phyloP scores from a whole-genome alignment of 345 rosid species.

The Eucalyptus paniculata region DNA sequence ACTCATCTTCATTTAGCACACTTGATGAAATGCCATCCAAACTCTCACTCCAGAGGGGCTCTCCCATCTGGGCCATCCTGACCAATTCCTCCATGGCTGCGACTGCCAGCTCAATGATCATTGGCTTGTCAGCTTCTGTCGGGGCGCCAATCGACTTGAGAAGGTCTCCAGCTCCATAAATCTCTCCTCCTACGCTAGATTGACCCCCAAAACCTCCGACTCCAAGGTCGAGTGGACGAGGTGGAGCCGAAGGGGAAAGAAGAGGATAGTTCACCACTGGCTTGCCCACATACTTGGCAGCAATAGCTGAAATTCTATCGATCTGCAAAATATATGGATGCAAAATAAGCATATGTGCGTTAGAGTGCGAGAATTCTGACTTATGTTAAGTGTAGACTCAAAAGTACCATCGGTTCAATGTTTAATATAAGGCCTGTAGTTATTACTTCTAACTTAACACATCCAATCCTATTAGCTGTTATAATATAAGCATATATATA shows the following conservation, averaged over 20 bases:
- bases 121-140: slow-evolving; percentile 46
- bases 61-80: slow-evolving; percentile 62
- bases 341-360: background rate
- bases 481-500: background rate
- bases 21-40: slow-evolving; percentile 22
- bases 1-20: slow-evolving; percentile 58
- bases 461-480: background rate
- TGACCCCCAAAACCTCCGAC: slow-evolving; percentile 38
- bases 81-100: slow-evolving; percentile 87
- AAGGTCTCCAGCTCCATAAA: slow-evolving; percentile 64
- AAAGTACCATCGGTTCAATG: background rate
- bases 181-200: slow-evolving; percentile 38
- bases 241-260: slow-evolving; percentile 40
- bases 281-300: slow-evolving; percentile 95
- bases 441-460: background rate
- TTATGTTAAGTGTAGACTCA: background rate
- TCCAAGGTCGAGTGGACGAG: slow-evolving; percentile 66
- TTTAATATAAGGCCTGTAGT: background rate
- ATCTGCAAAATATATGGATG: slow-evolving; percentile 21
- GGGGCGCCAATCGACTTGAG: slow-evolving; percentile 48
- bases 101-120: slow-evolving; percentile 69
- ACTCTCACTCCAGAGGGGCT: slow-evolving; percentile 66
- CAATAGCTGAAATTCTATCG: slow-evolving; percentile 81
- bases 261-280: slow-evolving; percentile 71
- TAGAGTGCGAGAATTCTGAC: background rate